phyloP scores from a whole-genome alignment of 208 protist genomes.

The Trypanosoma rangeli region DNA sequence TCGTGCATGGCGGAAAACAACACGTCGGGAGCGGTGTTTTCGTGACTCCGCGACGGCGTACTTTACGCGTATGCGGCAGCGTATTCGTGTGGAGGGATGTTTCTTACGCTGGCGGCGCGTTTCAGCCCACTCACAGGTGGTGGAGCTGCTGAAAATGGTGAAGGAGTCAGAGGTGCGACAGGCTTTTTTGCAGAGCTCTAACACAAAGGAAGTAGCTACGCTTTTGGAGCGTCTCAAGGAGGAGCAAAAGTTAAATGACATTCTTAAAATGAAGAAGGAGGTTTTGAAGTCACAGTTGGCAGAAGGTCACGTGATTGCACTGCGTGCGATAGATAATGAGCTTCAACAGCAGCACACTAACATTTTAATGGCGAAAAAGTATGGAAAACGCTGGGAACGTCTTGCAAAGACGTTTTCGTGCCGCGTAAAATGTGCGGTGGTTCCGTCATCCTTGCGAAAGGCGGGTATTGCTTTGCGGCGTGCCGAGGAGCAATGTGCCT shows the following conservation, averaged over 20 bases:
- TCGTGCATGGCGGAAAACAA: slow-evolving; percentile 50
- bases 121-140: slow-evolving; percentile 26
- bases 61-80: slow-evolving; percentile 30
- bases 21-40: slow-evolving; percentile 26
- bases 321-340: slow-evolving; percentile 48
- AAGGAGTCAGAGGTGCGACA: slow-evolving; percentile 25
- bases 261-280: slow-evolving; percentile 46
- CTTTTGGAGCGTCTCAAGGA: slow-evolving; percentile 38
- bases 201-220: slow-evolving; percentile 7
- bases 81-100: slow-evolving; percentile 44
- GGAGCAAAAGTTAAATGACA: slow-evolving; percentile 26
- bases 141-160: slow-evolving; percentile 14
- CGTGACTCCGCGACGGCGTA: slow-evolving; percentile 39
- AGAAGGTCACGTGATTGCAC: slow-evolving; percentile 59
- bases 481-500: slow-evolving; percentile 48
- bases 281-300: slow-evolving; percentile 60
- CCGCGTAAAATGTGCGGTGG: slow-evolving; percentile 25
- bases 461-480: slow-evolving; percentile 29
- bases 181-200: slow-evolving; percentile 8
- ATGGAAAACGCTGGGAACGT: slow-evolving; percentile 68
- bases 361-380: slow-evolving; percentile 27
- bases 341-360: slow-evolving; percentile 36
- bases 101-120: slow-evolving; percentile 79
- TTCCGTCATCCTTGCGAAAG: slow-evolving; percentile 41
- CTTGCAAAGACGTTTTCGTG: slow-evolving; percentile 78